Conservation (phyloP, 2,329 filamentous ascomycete species). For the Clarireedia monteithiana region DNA sequence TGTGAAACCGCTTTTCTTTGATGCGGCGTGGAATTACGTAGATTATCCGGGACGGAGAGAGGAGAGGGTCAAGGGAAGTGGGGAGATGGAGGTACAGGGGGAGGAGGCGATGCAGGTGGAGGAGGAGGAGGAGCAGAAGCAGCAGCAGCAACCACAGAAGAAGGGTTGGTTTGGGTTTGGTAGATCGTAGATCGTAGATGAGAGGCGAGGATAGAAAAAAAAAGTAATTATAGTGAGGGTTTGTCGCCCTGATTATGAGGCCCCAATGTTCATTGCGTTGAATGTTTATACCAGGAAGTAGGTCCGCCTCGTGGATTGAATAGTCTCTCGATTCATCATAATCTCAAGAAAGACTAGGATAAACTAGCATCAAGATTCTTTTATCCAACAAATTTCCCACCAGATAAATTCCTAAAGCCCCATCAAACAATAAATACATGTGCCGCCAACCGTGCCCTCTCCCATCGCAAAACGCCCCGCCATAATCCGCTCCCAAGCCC, state of each 20-base stretch:
- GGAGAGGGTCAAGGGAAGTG: constrained; percentile 26
- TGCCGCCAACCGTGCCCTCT: too few relatives aligned
- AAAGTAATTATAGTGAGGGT: not conserved
- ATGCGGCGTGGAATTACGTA: constrained; percentile 97
- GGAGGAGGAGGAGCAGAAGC: constrained; percentile 25
- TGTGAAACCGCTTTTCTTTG: constrained; percentile 91
- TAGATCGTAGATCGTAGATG: constrained; percentile 16
- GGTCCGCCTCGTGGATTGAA: too few relatives aligned
- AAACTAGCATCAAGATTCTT: not conserved
- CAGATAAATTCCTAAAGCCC: too few relatives aligned
- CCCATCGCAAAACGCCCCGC: too few relatives aligned
- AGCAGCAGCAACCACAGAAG: constrained; percentile 45
- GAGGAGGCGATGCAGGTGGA: constrained; percentile 14
- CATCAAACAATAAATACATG: too few relatives aligned
- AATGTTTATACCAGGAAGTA: too few relatives aligned
- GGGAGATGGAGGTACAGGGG: constrained; percentile 1
- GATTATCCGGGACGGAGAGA: constrained; percentile 66
- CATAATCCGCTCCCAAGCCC: too few relatives aligned
- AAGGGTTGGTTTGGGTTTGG: constrained; percentile 71
- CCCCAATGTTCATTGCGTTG: not conserved
- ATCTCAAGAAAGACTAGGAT: too few relatives aligned
- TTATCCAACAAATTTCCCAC: not conserved
- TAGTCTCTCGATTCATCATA: too few relatives aligned
- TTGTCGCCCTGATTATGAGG: too few relatives aligned
- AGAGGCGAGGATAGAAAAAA: too few relatives aligned